phyloP scores from a whole-genome alignment of 345 rosid species.

The Boechera stricta region DNA sequence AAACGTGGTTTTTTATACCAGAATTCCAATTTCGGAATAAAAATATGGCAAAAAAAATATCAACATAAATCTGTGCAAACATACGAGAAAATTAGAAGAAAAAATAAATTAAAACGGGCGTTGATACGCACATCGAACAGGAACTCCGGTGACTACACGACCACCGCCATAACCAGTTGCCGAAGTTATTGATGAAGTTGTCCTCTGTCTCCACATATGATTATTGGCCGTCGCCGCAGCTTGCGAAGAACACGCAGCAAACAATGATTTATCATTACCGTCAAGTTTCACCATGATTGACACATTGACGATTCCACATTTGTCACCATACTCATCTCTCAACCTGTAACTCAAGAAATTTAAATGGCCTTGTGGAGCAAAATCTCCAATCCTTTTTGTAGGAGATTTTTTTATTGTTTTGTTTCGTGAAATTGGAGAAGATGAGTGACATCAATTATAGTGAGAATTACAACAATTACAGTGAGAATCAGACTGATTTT shows the following conservation, averaged over 20 bases:
- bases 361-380: constrained; percentile 52
- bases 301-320: constrained; percentile 65
- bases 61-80: constrained; percentile 8
- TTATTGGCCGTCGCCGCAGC: constrained; percentile 20
- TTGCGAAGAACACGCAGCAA: constrained; percentile 23
- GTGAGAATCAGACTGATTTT: no score
- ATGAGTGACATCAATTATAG: no score
- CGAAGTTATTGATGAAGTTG: constrained; percentile 30
- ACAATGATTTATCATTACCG: constrained; percentile 12
- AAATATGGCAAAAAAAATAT: not conserved
- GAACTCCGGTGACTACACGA: constrained; percentile 58
- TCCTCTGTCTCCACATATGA: constrained; percentile 33
- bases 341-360: constrained; percentile 78
- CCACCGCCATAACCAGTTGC: constrained; percentile 29
- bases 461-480: no score
- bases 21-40: constrained; percentile 7
- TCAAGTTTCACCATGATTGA: constrained; percentile 58
- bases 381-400: constrained; percentile 42
- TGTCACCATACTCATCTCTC: constrained; percentile 49
- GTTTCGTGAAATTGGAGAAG: no score
- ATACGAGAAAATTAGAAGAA: not conserved
- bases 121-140: constrained; percentile 47
- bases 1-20: not conserved
- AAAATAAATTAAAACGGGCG: not conserved
- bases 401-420: no score